A percentile compares a stretch with the other conserved stretches of the same genome.
phyloP scores from a whole-genome alignment of 805 yeast species.

The Priceomyces medius region DNA sequence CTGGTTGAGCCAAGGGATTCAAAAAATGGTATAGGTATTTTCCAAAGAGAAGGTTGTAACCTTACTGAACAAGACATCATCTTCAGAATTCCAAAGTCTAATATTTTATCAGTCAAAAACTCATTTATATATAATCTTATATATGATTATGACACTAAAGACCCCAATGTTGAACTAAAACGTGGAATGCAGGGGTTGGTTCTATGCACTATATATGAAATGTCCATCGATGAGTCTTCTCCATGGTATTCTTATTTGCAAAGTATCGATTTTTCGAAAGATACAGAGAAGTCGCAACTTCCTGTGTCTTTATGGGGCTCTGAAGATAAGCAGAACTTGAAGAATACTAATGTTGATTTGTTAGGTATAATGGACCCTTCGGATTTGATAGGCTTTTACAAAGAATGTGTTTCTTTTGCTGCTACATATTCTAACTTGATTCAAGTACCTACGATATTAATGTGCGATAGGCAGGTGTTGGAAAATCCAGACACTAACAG shows the following conservation, averaged over 20 bases:
- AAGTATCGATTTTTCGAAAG: conserved; percentile 43
- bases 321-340: conserved; percentile 44
- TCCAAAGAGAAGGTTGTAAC: conserved; percentile 43
- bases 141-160: conserved; percentile 42
- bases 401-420: conserved; percentile 45
- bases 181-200: conserved; percentile 65
- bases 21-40: conserved; percentile 69
- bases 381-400: conserved; percentile 42
- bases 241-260: conserved; percentile 77
- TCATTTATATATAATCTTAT: conserved; percentile 66
- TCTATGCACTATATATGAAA: conserved; percentile 71
- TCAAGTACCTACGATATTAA: conserved; percentile 37
- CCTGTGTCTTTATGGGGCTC: conserved; percentile 72
- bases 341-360: conserved; percentile 61
- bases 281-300: conserved; percentile 14
- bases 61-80: conserved; percentile 33
- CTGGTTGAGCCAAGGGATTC: conserved; percentile 49
- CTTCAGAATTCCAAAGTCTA: conserved; percentile 60
- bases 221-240: conserved; percentile 53
- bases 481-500: conserved; percentile 6
- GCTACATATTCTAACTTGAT: conserved; percentile 22
- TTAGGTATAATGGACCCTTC: conserved; percentile 56
- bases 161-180: conserved; percentile 34
- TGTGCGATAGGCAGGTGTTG: conserved; percentile 10
- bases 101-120: conserved; percentile 57